phyloP scores from a whole-genome alignment of 495 filamentous ascomycete species.

The Trichoderma gamsii region DNA sequence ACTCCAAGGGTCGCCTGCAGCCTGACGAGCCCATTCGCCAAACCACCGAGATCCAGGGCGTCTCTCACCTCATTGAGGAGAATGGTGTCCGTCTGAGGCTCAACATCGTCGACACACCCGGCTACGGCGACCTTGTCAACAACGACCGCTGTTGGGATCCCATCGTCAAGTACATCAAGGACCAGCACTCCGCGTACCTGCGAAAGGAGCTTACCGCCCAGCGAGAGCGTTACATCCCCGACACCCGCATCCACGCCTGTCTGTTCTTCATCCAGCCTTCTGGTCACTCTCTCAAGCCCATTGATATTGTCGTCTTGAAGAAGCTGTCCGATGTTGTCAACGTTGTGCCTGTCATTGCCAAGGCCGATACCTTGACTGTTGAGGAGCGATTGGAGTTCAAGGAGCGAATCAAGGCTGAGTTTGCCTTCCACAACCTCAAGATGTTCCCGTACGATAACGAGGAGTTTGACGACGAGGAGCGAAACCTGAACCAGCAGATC shows the following conservation, averaged over 20 bases:
- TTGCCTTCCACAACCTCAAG: constrained; percentile 98
- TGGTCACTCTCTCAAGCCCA: constrained; percentile 94
- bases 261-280: constrained; percentile 99
- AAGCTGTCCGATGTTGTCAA: constrained; percentile 99
- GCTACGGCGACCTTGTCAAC: constrained; percentile 98
- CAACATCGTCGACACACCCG: constrained; percentile 96
- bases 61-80: constrained; percentile 98
- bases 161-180: constrained; percentile 99
- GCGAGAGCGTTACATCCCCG: constrained; percentile 97
- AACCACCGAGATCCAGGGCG: constrained; percentile 96
- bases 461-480: constrained; percentile 95
- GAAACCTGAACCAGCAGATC: constrained; percentile 86
- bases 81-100: constrained; percentile 95
- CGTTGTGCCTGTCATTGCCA: constrained; percentile 97
- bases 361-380: constrained; percentile 91
- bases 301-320: constrained; percentile 98
- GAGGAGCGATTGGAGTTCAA: constrained; percentile 96
- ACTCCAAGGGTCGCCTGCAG: constrained; percentile 89
- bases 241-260: constrained; percentile 98
- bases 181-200: constrained; percentile 99
- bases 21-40: constrained; percentile 89
- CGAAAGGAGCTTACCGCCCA: constrained; percentile 99
- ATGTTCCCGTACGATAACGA: constrained; percentile 99
- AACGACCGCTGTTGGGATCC: constrained; percentile 99
- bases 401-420: constrained; percentile 98